Evolutionary conservation across 305 asterid species (phyloP), one percentile per base, ranked within the genome.

Genomic region (Fraxinus baroniana): DNA sequence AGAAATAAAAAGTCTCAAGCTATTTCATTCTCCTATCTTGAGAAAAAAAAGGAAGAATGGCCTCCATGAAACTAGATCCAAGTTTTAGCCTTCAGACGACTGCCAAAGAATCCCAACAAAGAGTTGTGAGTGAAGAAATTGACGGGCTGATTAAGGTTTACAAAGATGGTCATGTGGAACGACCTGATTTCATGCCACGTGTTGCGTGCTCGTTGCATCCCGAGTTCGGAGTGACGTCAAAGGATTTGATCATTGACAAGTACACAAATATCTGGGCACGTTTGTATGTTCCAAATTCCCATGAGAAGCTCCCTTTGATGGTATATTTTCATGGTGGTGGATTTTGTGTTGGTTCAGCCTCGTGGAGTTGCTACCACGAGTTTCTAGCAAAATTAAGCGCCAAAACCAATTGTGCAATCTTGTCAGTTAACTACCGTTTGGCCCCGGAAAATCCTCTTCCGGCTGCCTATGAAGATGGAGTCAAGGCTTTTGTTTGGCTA

Each of bases 361-460:
- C 95, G 15, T 93, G 97, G 97, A 83, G 81, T 62, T 93, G 96
- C 83, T 94, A 94, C 88, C 97, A 93, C 66, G 92, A 93, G 5
- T 92, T 93, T 85, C 89, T 94, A 0, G 89, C 93, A 2, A 92
- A 85, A 41, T 73, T 94, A 32, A 86, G 95, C 55, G 41, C 91
- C 10, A 83, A 77, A 62, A 74, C 89, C 44, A 83, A 75, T 79
- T 93, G 95, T 76, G 89, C 83, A 2, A 86, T 94, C 88, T 85
- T 90, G 82, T 93, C 98, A 0, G 94, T 92, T 4, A 87, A 90
- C 28, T 93, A 93, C 66, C 83, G 98, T 7, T 81, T 94, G 37
- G 98, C 97, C 64, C 98, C 98, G 15, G 98, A 94, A 83, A 87
- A 89, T 87, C 95, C 89, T 7, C 97, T 94, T 66, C 98, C 98